These are phyloP conservation scores for Pterula multifida DNA, from an alignment of 1,284 basidiomycete species.

Conservation along the genomic window DNA sequence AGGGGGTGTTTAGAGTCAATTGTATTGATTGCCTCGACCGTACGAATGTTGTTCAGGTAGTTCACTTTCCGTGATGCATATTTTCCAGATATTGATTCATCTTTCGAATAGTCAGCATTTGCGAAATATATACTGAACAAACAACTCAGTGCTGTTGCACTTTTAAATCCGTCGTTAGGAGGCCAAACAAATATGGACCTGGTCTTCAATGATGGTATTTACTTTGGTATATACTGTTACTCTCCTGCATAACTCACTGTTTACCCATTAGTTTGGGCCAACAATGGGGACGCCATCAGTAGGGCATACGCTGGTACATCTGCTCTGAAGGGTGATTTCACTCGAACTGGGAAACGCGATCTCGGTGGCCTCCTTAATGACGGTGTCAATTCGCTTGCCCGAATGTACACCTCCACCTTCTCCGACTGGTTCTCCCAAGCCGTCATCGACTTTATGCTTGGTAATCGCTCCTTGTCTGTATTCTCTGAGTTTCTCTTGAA, in stretches of 20 bases:
- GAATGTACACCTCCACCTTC: conserved; percentile 80
- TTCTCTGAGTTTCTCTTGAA: conserved; percentile 87
- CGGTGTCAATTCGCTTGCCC: conserved; percentile 83
- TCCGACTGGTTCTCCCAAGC: conserved; percentile 96
- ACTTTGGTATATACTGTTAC: conserved; percentile 5
- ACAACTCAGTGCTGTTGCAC: conserved; percentile 74
- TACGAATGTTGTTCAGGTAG: conserved; percentile 81
- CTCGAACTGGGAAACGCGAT: conserved; percentile 91
- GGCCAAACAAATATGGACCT: conserved; percentile 54
- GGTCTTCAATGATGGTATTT: conserved; percentile 77
- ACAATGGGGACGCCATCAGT: conserved; percentile 86
- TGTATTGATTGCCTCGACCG: conserved; percentile 91
- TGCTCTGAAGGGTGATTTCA: conserved; percentile 95
- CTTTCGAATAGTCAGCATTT: conserved; percentile 64
- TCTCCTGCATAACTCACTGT: conserved; percentile 3
- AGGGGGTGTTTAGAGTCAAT: conserved; percentile 77
- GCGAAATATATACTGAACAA: conserved; percentile 71
- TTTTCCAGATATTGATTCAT: too few species aligned
- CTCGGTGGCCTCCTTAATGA: conserved; percentile 85
- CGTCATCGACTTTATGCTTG: conserved; percentile 86
- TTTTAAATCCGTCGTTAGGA: conserved; percentile 40
- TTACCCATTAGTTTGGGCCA: conserved; percentile 56
- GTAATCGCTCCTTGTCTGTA: conserved; percentile 72
- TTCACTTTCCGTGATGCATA: conserved; percentile 11
- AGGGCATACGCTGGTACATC: conserved; percentile 84